Base-by-base conservation (phyloP, 495 filamentous ascomycete genomes). In the Patellaria atrata region DNA sequence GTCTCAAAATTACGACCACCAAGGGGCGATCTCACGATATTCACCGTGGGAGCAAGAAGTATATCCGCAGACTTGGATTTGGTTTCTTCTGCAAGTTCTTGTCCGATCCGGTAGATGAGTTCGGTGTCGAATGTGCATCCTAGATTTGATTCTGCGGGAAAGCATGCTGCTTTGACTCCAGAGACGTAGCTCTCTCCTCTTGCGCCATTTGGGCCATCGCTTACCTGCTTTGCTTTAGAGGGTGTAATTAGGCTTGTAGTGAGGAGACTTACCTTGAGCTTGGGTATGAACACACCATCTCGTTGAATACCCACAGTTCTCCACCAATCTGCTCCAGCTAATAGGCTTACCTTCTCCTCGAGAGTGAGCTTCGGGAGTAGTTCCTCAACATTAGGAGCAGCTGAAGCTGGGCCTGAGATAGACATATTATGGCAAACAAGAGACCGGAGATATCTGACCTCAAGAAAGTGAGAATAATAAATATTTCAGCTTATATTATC, bases 61-160 rank as follows among this genome's bases (percentile, higher is more conserved):
- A 32, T 19, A 19, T 32, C 15, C 5, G 30, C 30, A 5, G 18
- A 3, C 16, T 32, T 32, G 4, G 30, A 15, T 32, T 19, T 14
- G 3, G 30, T n/a, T 32, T 32, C 30, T 15, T 32, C 30, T 15
- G 15, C 30, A n/a, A 5, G 30, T 7, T 18, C 22, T 5, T 19
- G 30, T 7, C 30, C 30, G n/a, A 32, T 32, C 12, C 4, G 16
- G 11, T 32, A 15, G n/a, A 32, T 32, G 11, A 32, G 11, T 15
- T 17, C n/a, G 4, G 30, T 4, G 5, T 17, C 30, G 30, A 32
- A 32, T 6, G 27, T 30, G 6, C n/a, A 11, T 6, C 6, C 27
- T 8, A 30, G 27, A 30, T 69, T 73, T 2, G 79, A 75, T 24
- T 37, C 45, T 22, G 36, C 33, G 15, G 45, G 45, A 17, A 48